A percentile compares a stretch with the other conserved stretches of the same genome.
Evolutionary conservation across 495 filamentous ascomycete genomes (phyloP).

Genomic region (Penicillium dipodomyicola): DNA sequence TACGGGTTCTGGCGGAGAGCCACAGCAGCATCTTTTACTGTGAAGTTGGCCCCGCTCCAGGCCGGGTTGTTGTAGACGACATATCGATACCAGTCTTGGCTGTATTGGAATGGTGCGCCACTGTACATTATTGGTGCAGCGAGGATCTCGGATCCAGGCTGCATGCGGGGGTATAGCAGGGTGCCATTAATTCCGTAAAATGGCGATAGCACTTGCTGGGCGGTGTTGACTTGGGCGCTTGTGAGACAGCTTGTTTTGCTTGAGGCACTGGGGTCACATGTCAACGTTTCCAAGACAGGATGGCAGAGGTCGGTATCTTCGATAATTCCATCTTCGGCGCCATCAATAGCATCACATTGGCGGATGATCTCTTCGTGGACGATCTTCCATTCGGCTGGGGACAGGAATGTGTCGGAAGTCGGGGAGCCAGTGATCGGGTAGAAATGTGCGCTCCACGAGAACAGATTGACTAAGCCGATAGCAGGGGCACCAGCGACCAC

Average conservation of each 20-base stretch:
- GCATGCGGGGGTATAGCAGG: constrained; percentile 55
- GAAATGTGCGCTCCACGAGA: constrained; percentile 55
- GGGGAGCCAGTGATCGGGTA: constrained; percentile 48
- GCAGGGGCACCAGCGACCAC: constrained; percentile 59
- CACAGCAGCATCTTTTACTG: constrained; percentile 36
- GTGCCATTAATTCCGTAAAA: constrained; percentile 50
- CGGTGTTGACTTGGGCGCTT: constrained; percentile 52
- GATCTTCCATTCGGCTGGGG: constrained; percentile 46
- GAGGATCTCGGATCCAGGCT: constrained; percentile 41
- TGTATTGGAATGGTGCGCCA: constrained; percentile 41
- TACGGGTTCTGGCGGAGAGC: constrained; percentile 45
- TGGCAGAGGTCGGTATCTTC: constrained; percentile 55
- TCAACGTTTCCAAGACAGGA: constrained; percentile 51
- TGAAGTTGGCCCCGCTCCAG: constrained; percentile 46
- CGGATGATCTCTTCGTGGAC: constrained; percentile 58
- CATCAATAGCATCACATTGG: constrained; percentile 66
- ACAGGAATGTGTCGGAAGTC: constrained; percentile 50
- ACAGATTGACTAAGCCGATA: constrained; percentile 49
- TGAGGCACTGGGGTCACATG: constrained; percentile 42
- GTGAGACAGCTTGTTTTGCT: constrained; percentile 52
- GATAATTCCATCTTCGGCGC: constrained; percentile 68
- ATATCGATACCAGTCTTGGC: constrained; percentile 51
- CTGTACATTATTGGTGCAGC: constrained; percentile 36
- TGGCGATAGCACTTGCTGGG: constrained; percentile 54
- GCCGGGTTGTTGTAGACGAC: constrained; percentile 51